Evolutionary conservation across 345 rosid species (phyloP).

Genomic region (Aquilaria malaccensis): DNA sequence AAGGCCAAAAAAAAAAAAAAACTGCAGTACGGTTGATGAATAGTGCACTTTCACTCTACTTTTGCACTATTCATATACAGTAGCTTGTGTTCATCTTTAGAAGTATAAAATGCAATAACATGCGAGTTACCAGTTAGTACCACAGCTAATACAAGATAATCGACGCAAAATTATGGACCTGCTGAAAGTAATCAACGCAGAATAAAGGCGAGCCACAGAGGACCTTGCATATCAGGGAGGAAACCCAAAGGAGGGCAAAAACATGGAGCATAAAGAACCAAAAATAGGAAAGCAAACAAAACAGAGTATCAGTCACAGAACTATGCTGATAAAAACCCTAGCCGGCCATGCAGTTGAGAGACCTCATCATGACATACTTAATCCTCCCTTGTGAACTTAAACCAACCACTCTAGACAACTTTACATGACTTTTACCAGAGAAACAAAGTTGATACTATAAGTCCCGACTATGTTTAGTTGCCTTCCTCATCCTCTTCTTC

Average conservation of each 20-base stretch:
- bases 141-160: too few species aligned
- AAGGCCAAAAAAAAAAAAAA: too few species aligned
- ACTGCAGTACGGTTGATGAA: too few species aligned
- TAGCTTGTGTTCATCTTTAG: too few species aligned
- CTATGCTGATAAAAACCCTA: slow-evolving; percentile 11
- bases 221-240: slow-evolving; percentile 7
- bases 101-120: too few species aligned
- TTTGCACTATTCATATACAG: too few species aligned
- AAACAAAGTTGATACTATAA: slow-evolving; percentile 9
- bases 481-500: slow-evolving; percentile 21
- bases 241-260: slow-evolving; percentile 12
- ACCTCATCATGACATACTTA: slow-evolving; percentile 14
- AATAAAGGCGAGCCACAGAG: too few species aligned
- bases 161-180: too few species aligned
- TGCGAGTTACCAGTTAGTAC: too few species aligned
- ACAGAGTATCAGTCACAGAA: slow-evolving; percentile 10
- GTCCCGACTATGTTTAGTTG: slow-evolving; percentile 14
- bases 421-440: slow-evolving; percentile 24
- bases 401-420: slow-evolving; percentile 28
- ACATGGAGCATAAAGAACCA: background rate
- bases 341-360: slow-evolving; percentile 17
- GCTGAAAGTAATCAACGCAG: too few species aligned
- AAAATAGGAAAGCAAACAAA: slow-evolving; percentile 9
- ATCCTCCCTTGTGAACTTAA: slow-evolving; percentile 18
- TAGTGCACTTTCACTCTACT: too few species aligned